Conservation (phyloP, 768 basidiomycete species). For the Lactarius vividus region DNA sequence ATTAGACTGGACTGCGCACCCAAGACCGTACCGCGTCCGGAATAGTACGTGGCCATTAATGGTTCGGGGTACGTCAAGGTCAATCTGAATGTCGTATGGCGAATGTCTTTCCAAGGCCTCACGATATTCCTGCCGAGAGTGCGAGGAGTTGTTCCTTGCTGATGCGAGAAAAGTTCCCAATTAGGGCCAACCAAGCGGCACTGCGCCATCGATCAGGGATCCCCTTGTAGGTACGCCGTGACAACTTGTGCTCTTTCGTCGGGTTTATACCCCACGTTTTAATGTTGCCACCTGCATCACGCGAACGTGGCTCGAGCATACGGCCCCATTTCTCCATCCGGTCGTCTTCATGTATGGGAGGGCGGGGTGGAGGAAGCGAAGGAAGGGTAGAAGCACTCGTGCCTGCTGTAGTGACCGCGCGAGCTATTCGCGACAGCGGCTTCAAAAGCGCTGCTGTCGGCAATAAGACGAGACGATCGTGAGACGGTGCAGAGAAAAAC, state of each 20-base stretch:
- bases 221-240: slow-evolving; percentile 86
- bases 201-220: slow-evolving; percentile 94
- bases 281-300: slow-evolving; percentile 77
- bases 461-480: slow-evolving; percentile 80
- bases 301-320: slow-evolving; percentile 71
- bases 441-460: slow-evolving; percentile 60
- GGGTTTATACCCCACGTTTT: slow-evolving; percentile 66
- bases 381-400: slow-evolving; percentile 46
- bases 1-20: slow-evolving; percentile 51
- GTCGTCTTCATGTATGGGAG: slow-evolving; percentile 58
- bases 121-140: slow-evolving; percentile 51
- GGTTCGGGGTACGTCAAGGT: slow-evolving; percentile 94
- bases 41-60: slow-evolving; percentile 95
- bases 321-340: slow-evolving; percentile 93
- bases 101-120: slow-evolving; percentile 77
- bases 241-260: slow-evolving; percentile 65
- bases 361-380: slow-evolving; percentile 42
- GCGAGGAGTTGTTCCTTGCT: slow-evolving; percentile 44
- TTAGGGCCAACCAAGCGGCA: slow-evolving; percentile 87
- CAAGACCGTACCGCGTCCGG: slow-evolving; percentile 91
- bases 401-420: slow-evolving; percentile 40
- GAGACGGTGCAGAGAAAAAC: slow-evolving; percentile 77
- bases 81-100: slow-evolving; percentile 92
- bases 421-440: slow-evolving; percentile 46
- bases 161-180: slow-evolving; percentile 51